Evolutionary conservation across 208 protist genomes (phyloP), one percentile per base, ranked within the genome.

Genomic region (Crithidia expoeki): DNA sequence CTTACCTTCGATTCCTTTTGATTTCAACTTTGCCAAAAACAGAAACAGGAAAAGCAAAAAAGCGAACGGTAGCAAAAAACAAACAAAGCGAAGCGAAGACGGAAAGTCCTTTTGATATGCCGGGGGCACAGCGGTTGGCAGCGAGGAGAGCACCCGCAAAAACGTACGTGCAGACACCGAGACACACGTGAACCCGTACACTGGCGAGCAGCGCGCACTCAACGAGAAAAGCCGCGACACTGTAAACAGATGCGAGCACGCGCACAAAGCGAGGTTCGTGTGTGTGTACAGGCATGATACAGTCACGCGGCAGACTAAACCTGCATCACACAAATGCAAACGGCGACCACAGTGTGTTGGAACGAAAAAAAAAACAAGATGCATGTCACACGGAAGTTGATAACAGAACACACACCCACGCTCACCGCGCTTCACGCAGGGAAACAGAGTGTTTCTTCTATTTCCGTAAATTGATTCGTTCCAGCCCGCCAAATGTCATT

Each of bases 11-110:
- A 40, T 40, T 40, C 36, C 12, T 40, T 40, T 40, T 40, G 36
- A 40, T 40, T 40, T 40, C 36, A 40, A 40, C 12, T 5, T 12
- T 40, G 36, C 36, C 36, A 40, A 40, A 40, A 40, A 40, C 12
- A 40, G 36, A 53, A 53, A 9, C 27, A 3, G 32, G 32, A 32
- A 32, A 32, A 27, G 25, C 23, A 32, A 32, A 5, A 53, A 53
- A 9, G 7, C 23, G 32, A 14, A 32, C 38, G 14, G 38, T 44
- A 36, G 63, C 56, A 57, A 33, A 53, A 65, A 53, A 1, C 34
- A 68, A 57, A 59, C 55, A 47, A 67, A 47, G 64, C 10, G 14
- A 23, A 62, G 53, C 32, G 30, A 72, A 21, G 44, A 49, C 44
- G 44, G 44, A 49, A 21, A 7, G 36, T 28, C 46, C 4, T 27